A percentile compares a stretch with the other conserved stretches of the same genome.
Conservation (phyloP, 1,284 basidiomycete species). For the Peniophora sp. region DNA sequence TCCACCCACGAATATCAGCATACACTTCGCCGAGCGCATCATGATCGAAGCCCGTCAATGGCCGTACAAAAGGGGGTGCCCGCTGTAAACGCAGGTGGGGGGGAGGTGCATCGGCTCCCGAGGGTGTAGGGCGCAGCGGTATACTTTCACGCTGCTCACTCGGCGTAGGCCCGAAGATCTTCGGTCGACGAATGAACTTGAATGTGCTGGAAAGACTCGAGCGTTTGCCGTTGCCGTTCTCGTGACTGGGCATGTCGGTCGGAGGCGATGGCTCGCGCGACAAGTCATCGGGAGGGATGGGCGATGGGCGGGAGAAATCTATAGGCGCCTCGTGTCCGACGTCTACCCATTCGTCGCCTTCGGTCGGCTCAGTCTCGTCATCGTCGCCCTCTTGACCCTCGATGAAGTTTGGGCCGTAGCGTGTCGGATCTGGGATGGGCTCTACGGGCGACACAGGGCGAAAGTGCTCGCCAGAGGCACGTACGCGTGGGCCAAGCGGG, state of each 20-base stretch:
- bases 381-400: conserved; percentile 18
- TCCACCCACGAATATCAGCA: conserved; percentile 57
- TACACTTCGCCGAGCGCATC: conserved; percentile 59
- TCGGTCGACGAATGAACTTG: conserved; percentile 11
- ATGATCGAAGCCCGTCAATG: conserved; percentile 59
- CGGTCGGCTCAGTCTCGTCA: conserved; percentile 14
- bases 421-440: conserved; percentile 41
- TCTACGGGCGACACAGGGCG: conserved; percentile 5
- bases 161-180: conserved; percentile 15
- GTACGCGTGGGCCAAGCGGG: conserved; percentile 57
- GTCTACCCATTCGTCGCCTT: conserved; percentile 46
- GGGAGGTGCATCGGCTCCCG: conserved; percentile 31
- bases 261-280: conserved; percentile 14
- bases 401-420: conserved; percentile 47
- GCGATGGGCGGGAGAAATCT: conserved; percentile 20
- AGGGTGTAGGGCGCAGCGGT: conserved; percentile 28
- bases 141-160: conserved; percentile 55
- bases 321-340: conserved; percentile 30
- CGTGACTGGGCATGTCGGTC: conserved; percentile 8
- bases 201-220: conserved; percentile 4
- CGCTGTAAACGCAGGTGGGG: conserved; percentile 63
- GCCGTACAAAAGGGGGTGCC: conserved; percentile 64
- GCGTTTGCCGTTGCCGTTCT: too few species aligned
- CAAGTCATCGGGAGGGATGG: conserved; percentile 10
- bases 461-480: conserved; percentile 23